These are phyloP conservation scores for Vicia villosa DNA, from an alignment of 306 rosid species.

Conservation along the genomic window DNA sequence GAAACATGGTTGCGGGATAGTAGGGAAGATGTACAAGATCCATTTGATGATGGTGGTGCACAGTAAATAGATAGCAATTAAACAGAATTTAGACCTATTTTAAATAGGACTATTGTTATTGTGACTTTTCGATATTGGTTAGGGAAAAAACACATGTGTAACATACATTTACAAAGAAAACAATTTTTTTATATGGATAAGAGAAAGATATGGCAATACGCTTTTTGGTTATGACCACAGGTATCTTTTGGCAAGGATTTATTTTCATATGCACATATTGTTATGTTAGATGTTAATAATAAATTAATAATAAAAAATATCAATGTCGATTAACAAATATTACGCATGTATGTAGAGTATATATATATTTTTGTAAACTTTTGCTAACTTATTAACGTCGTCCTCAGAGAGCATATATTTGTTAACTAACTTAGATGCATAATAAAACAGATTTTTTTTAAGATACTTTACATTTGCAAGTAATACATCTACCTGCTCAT, in stretches of 20 bases:
- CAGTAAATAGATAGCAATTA: not conserved
- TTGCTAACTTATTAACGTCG: not conserved
- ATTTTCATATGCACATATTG: not conserved
- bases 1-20: not conserved
- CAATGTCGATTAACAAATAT: not conserved
- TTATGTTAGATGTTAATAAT: not conserved
- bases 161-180: not conserved
- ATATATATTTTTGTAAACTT: not conserved
- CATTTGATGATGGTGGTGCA: not conserved
- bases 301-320: not conserved
- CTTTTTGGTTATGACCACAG: not conserved
- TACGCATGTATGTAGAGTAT: not conserved
- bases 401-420: slow-evolving; percentile 26
- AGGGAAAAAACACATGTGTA: not conserved
- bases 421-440: no score
- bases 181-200: not conserved
- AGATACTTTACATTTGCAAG: slow-evolving; percentile 27
- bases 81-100: not conserved
- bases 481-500: slow-evolving; percentile 66
- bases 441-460: not conserved
- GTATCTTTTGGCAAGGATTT: not conserved
- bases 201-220: not conserved
- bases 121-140: not conserved
- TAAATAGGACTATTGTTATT: not conserved
- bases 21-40: not conserved